A percentile compares a stretch with the other conserved stretches of the same genome.
Conservation (phyloP, 2,329 filamentous ascomycete genomes). For the Colletotrichum sansevieriae region DNA sequence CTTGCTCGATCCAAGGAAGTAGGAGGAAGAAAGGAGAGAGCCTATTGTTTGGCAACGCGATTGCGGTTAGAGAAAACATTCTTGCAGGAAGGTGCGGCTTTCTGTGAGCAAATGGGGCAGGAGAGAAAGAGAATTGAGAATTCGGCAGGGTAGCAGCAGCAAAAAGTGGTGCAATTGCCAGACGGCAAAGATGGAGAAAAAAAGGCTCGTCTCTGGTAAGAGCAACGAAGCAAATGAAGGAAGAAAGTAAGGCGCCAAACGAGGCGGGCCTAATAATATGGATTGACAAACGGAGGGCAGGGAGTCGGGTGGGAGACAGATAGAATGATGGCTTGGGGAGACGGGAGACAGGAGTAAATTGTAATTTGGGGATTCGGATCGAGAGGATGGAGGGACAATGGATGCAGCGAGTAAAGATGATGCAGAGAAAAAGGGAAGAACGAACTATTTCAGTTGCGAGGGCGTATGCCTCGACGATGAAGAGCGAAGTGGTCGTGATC, state of each 20-base stretch:
- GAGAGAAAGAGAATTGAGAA: conserved; percentile 39
- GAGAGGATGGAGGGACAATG: conserved; percentile 37
- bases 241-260: conserved; percentile 34
- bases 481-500: conserved; percentile 36
- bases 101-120: conserved; percentile 42
- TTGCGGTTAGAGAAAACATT: conserved; percentile 69
- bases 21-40: conserved; percentile 46
- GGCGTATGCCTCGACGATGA: conserved; percentile 39
- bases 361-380: conserved; percentile 17
- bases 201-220: conserved; percentile 20
- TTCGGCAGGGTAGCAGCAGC: conserved; percentile 31
- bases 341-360: conserved; percentile 18
- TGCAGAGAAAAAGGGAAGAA: conserved; percentile 41
- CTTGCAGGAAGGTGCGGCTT: conserved; percentile 45
- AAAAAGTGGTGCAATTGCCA: conserved; percentile 39
- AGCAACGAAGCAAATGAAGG: conserved; percentile 34
- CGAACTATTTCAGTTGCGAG: conserved; percentile 43
- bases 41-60: conserved; percentile 65
- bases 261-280: conserved; percentile 25
- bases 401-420: conserved; percentile 36
- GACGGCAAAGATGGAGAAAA: conserved; percentile 38
- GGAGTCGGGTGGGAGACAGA: conserved; percentile 31
- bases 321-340: conserved; percentile 16
- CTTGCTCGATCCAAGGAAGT: conserved; percentile 46
- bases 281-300: conserved; percentile 39